phyloP scores from a whole-genome alignment of 495 filamentous ascomycete species.

The Geoglossum glabrum region DNA sequence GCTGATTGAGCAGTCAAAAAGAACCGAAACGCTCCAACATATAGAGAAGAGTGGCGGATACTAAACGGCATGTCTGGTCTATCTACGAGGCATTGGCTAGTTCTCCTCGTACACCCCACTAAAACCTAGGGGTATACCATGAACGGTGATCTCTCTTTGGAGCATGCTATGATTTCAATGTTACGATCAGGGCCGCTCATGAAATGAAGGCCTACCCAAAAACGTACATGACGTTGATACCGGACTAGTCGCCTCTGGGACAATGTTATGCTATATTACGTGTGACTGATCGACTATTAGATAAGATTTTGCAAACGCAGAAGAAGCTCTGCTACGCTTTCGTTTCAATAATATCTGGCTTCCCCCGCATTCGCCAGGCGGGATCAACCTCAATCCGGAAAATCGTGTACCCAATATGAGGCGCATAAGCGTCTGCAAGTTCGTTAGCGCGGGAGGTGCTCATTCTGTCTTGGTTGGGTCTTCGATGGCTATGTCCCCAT shows the following conservation, averaged over 20 bases:
- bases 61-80: neutral
- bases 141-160: no score
- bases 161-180: no score
- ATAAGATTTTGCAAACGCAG: neutral
- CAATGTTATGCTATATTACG: neutral
- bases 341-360: neutral
- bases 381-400: neutral
- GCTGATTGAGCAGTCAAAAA: neutral
- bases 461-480: slow-evolving; percentile 5
- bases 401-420: neutral
- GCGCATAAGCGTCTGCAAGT: neutral
- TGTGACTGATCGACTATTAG: neutral
- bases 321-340: neutral
- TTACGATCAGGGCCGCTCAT: no score
- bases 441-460: neutral
- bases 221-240: no score
- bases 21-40: neutral
- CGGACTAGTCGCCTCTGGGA: no score
- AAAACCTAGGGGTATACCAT: no score
- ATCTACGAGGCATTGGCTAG: no score
- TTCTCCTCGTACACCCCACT: no score
- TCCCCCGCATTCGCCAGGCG: neutral
- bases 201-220: no score
- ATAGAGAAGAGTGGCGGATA: neutral
- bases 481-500: slow-evolving; percentile 2